A percentile compares a stretch with the other conserved stretches of the same genome.
Evolutionary conservation across 345 rosid genomes (phyloP).

Genomic region (Syzygium aqueum): DNA sequence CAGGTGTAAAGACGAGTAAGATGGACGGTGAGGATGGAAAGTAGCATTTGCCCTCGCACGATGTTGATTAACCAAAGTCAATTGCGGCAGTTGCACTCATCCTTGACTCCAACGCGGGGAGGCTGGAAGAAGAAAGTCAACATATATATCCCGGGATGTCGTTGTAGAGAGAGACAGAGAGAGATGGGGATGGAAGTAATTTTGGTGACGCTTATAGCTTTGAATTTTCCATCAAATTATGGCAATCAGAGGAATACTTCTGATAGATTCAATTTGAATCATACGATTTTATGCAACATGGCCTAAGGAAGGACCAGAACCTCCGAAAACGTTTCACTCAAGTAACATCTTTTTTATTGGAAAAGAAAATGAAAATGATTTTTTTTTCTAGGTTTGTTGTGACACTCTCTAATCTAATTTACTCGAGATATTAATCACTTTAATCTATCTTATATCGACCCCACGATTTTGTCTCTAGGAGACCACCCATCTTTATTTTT

Average conservation of each 20-base stretch:
- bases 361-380: neutral
- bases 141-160: neutral
- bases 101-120: too few relatives aligned
- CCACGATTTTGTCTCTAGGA: too few relatives aligned
- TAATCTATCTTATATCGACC: neutral
- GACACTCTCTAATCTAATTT: neutral
- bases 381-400: neutral
- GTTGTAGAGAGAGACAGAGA: neutral
- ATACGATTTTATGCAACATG: neutral
- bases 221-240: neutral
- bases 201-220: neutral
- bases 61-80: too few relatives aligned
- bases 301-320: neutral
- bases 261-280: neutral
- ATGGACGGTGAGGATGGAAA: too few relatives aligned
- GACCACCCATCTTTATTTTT: too few relatives aligned
- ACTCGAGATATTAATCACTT: neutral
- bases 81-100: neutral
- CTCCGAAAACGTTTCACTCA: neutral
- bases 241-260: neutral
- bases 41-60: too few relatives aligned
- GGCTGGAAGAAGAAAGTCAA: too few relatives aligned
- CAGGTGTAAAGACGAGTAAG: neutral
- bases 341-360: neutral
- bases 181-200: neutral